Evolutionary conservation across 345 rosid species (phyloP), one percentile per base, ranked within the genome.

Genomic region (Carallia pectinifolia): DNA sequence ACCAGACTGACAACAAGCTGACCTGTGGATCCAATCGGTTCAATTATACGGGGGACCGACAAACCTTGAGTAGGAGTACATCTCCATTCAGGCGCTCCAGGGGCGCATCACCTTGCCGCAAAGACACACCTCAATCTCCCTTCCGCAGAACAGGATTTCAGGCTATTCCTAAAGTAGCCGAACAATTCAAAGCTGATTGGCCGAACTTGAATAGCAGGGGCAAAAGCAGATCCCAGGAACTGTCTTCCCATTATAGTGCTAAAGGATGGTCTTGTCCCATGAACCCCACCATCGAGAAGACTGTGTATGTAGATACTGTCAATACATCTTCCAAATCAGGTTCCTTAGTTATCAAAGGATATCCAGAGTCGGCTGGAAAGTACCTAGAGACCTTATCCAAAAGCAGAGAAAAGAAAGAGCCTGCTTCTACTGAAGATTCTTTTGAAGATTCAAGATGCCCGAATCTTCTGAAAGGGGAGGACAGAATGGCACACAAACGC

Each of bases 141-240:
- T 85, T 82, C 60, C 81, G 77, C 29, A 85, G 84, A 54, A 69
- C 61, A 27, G 82, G 85, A 62, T 79, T 77, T 70, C 85, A 50
- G 4, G 90, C 90, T 34, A 66, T 80, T 67, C 84, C 90, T 33
- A 89, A 84, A 68, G 94, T 87, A 71, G 81, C 85, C 4, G 90
- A 81, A 75, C 81, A 70, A 70, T 54, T 66, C 61, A 87, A 34
- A 72, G 61, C 79, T 59, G 86, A 69, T 50, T 84, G 76, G 75
- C 33, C 80, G 79, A 81, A 79, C 70, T 81, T 69, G 31, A 37
- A 56, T 18, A 19, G 13, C 54, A 78, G 56, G 36, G 80, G 73
- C 73, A 76, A 76, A 67, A 77, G 87, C 80, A 74, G 17, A 61
- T 87, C 82, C 39, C 88, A 84, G 72, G 96, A 88, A 71, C 75